These are phyloP conservation scores for Cornus kousa DNA, from an alignment of 148 eudicot species.

Conservation along the genomic window DNA sequence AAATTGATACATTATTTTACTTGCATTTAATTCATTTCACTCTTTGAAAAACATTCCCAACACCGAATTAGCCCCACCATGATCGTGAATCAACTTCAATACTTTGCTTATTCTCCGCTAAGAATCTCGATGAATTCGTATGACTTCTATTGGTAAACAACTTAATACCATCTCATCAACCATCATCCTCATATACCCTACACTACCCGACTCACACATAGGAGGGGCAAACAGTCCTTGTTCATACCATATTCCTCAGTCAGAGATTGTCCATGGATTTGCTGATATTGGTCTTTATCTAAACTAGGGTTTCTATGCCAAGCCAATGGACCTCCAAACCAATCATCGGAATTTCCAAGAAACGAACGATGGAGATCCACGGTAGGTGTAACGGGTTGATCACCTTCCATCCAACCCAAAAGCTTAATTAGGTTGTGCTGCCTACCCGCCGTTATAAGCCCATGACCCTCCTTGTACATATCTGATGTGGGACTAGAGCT, in stretches of 20 bases:
- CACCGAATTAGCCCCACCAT: conserved; percentile 30
- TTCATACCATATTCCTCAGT: conserved; percentile 8
- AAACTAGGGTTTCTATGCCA: conserved; percentile 38
- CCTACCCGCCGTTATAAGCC: no score
- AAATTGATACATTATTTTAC: no score
- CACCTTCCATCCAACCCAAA: no score
- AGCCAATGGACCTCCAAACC: conserved; percentile 31
- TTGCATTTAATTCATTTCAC: no score
- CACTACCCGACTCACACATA: conserved; percentile 28
- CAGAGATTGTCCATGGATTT: conserved; percentile 6
- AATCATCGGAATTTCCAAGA: conserved; percentile 16
- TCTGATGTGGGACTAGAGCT: no score
- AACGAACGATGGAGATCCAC: conserved; percentile 21
- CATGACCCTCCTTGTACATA: no score
- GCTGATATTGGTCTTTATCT: neutral
- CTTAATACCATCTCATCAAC: conserved; percentile 33
- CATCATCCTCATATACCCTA: conserved; percentile 59
- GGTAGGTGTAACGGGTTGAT: neutral
- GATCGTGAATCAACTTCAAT: conserved; percentile 63
- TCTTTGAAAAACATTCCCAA: neutral
- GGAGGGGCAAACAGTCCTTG: conserved; percentile 8
- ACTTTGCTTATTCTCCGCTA: conserved; percentile 44
- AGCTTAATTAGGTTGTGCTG: no score
- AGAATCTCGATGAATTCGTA: conserved; percentile 12
- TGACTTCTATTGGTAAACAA: conserved; percentile 15